Evolutionary conservation across 2,329 filamentous ascomycete species (phyloP), one percentile per base, ranked within the genome.

Genomic region (Alternaria ethzedia): DNA sequence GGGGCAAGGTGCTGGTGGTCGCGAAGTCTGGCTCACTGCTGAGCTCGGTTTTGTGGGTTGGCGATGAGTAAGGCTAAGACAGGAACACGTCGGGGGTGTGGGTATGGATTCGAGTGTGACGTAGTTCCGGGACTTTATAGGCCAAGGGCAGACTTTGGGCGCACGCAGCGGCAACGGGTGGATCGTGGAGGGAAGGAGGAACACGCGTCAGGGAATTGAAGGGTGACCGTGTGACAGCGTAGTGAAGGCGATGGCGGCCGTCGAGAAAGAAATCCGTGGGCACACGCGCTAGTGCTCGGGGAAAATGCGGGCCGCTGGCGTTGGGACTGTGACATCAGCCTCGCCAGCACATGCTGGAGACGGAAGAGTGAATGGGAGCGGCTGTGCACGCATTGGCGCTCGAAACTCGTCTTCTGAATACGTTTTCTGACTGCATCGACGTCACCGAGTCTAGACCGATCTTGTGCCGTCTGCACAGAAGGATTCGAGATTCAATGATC

Each of bases 151-250:
- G 73, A 75, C 70, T 72, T 59, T 66, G 61, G 73, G 70, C 70
- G 71, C 75, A 77, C 71, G 69, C 72, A 75, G 73, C 73, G 71
- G 70, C 71, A 69, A 70, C 68, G 68, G 70, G 70, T 64, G 59
- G 63, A 49, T 59, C 26, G 45, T 65, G 67, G 62, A 63, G 56
- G 46, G 47, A 46, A 23, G 50, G 60, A 64, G 67, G 65, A 64
- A 63, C 61, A 68, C 63, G 67, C 59, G 59, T 51, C 62, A 63
- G 62, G 54, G 65, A 65, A 71, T 71, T 71, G 69, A 71, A 71
- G 63, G 57, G 65, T 61, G 65, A 65, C 67, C 69, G 69, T 70
- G 67, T 68, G 69, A 65, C 69, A 62, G 69, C 57, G 67, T 52
- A 65, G 63, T 49, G 52, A 54, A 59, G 52, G 54, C 46, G 50